A percentile compares a stretch with the other conserved stretches of the same genome.
These are phyloP conservation scores for Syncephalastrum sp. DNA, from an alignment of 371 early-diverging fungal species.

Conservation along the genomic window DNA sequence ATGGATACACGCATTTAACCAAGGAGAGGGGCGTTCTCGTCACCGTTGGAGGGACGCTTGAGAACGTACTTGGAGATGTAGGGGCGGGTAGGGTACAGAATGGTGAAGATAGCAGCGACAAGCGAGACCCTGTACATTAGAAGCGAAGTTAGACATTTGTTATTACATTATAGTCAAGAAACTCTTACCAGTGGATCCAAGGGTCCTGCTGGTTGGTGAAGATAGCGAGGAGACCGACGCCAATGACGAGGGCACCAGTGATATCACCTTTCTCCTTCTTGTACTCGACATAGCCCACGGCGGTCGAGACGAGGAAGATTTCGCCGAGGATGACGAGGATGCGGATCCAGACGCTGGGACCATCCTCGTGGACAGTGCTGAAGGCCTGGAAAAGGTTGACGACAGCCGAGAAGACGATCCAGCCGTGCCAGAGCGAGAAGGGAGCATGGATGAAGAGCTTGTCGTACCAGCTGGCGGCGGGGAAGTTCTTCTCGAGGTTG, in stretches of 20 bases:
- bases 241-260: conserved; percentile 57
- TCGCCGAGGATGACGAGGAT: conserved; percentile 54
- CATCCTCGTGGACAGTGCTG: conserved; percentile 39
- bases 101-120: conserved; percentile 48
- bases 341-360: conserved; percentile 47
- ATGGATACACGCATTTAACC: conserved; percentile 24
- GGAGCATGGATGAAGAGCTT: conserved; percentile 69
- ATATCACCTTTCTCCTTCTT: conserved; percentile 65
- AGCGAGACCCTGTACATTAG: conserved; percentile 49
- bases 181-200: conserved; percentile 46
- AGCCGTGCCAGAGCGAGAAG: conserved; percentile 74
- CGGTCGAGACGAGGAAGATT: conserved; percentile 58
- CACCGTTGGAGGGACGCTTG: conserved; percentile 19
- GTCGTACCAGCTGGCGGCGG: conserved; percentile 46
- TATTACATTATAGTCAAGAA: conserved; percentile 25
- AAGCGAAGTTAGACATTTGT: conserved; percentile 30
- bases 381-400: conserved; percentile 64
- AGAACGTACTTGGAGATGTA: conserved; percentile 47
- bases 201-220: conserved; percentile 43
- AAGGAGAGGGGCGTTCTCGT: conserved; percentile 46
- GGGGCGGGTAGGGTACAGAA: conserved; percentile 57
- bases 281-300: conserved; percentile 67
- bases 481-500: conserved; percentile 48
- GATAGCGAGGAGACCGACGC: conserved; percentile 46
- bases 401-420: conserved; percentile 62